These are phyloP conservation scores for Russula sp. DNA, from an alignment of 768 basidiomycete genomes.

Conservation along the genomic window DNA sequence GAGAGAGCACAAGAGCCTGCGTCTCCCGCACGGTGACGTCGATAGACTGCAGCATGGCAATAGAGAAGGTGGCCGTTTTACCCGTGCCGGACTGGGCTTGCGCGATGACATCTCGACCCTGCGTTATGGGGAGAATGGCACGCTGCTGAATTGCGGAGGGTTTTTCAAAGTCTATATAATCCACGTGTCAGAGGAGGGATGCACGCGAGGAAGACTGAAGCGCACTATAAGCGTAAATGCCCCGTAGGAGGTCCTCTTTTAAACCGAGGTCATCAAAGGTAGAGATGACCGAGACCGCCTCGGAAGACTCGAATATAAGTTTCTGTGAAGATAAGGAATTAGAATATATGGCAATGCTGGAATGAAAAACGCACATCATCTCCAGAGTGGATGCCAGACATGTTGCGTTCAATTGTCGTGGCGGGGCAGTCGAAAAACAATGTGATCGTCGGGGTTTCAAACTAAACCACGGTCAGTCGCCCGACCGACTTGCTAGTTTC, in stretches of 20 bases:
- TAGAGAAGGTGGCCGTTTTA: conserved; percentile 99
- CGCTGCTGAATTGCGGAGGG: conserved; percentile 98
- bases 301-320: conserved; percentile 93
- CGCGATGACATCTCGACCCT: conserved; percentile 96
- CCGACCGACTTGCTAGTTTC: background rate
- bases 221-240: conserved; percentile 96
- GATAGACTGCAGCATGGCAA: conserved; percentile 96
- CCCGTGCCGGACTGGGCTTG: conserved; percentile 99
- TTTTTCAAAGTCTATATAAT: conserved; percentile 76
- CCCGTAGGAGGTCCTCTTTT: conserved; percentile 92
- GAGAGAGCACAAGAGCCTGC: conserved; percentile 92
- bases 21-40: conserved; percentile 92
- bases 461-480: background rate
- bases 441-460: conserved; percentile 16
- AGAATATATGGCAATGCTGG: background rate
- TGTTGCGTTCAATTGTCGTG: conserved; percentile 31
- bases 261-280: conserved; percentile 87
- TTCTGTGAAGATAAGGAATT: conserved; percentile 39
- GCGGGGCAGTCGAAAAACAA: background rate
- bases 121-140: conserved; percentile 92
- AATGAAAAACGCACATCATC: conserved; percentile 59
- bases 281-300: conserved; percentile 81
- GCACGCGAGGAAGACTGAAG: conserved; percentile 16
- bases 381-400: conserved; percentile 77
- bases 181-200: conserved; percentile 4